Percentiles rank a stretch among this genome's conserved stretches.
Conservation (phyloP, 164 flowering plant genomes). For the Vitis labrusca region DNA sequence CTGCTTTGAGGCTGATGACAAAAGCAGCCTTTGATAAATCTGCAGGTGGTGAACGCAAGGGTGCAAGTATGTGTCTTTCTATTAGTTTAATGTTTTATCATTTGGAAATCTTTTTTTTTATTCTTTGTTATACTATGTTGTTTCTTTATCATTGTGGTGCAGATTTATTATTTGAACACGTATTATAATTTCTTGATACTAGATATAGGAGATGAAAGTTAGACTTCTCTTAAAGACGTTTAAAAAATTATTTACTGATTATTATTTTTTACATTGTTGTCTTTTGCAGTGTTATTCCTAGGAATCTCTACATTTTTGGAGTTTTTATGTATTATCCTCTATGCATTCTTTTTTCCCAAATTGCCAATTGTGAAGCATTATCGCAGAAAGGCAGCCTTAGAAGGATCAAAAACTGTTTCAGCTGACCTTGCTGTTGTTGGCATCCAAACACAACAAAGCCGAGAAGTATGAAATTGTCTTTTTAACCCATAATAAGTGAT, state of each 20-base stretch:
- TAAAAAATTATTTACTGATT: background rate
- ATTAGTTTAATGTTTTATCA: no score
- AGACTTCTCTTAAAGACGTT: no score
- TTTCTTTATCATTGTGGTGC: no score
- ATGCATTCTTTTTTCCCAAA: conserved; percentile 45
- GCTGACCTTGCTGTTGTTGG: conserved; percentile 66
- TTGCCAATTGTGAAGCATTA: conserved; percentile 56
- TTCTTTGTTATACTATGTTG: no score
- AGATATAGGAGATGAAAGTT: no score
- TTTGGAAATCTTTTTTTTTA: no score
- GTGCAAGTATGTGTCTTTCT: conserved; percentile 35
- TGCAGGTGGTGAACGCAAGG: conserved; percentile 49
- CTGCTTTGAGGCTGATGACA: conserved; percentile 50
- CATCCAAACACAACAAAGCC: conserved; percentile 27
- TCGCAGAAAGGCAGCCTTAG: conserved; percentile 51
- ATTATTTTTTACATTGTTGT: background rate
- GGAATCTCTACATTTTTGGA: conserved; percentile 45
- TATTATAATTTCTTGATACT: no score
- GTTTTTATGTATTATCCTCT: conserved; percentile 40
- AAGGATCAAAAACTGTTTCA: conserved; percentile 58
- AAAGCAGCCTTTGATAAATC: conserved; percentile 48
- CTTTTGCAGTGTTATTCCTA: conserved; percentile 48
- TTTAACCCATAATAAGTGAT: background rate
- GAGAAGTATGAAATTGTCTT: conserved; percentile 11
- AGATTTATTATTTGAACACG: background rate